These are phyloP conservation scores for Serendipita sp. DNA, from an alignment of 768 basidiomycete genomes.

Conservation along the genomic window DNA sequence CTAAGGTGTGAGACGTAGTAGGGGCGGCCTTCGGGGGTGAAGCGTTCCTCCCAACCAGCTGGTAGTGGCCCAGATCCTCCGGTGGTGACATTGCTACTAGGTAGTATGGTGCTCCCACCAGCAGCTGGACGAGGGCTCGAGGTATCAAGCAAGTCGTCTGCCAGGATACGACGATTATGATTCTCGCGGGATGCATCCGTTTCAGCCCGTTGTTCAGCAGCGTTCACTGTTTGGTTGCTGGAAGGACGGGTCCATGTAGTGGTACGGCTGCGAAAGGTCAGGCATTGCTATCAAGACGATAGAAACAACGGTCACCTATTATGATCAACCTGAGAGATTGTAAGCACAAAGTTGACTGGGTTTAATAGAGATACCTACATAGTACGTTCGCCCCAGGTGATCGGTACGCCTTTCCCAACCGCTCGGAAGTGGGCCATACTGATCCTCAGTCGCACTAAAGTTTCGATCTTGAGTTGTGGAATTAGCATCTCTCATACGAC, in stretches of 20 bases:
- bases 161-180: slow-evolving; percentile 20
- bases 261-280: slow-evolving; percentile 17
- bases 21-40: slow-evolving; percentile 71
- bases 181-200: slow-evolving; percentile 15
- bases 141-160: slow-evolving; percentile 9
- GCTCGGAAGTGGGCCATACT: slow-evolving; percentile 46
- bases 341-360: neutral
- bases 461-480: neutral
- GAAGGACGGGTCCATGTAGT: slow-evolving; percentile 35
- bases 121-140: slow-evolving; percentile 15
- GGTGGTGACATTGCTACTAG: slow-evolving; percentile 17
- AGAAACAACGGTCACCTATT: slow-evolving; percentile 63
- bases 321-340: slow-evolving; percentile 48
- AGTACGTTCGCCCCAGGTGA: slow-evolving; percentile 57
- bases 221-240: neutral
- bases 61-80: slow-evolving; percentile 47
- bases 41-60: slow-evolving; percentile 83
- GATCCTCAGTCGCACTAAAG: slow-evolving; percentile 33
- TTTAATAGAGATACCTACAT: slow-evolving; percentile 16
- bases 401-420: slow-evolving; percentile 80
- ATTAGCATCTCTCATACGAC: neutral
- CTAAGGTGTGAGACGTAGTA: slow-evolving; percentile 67
- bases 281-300: slow-evolving; percentile 16
- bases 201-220: slow-evolving; percentile 5
- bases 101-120: slow-evolving; percentile 10